Evolutionary conservation across 1,284 basidiomycete genomes (phyloP), one percentile per base, ranked within the genome.

Genomic region (Ganoderma resinaceum): DNA sequence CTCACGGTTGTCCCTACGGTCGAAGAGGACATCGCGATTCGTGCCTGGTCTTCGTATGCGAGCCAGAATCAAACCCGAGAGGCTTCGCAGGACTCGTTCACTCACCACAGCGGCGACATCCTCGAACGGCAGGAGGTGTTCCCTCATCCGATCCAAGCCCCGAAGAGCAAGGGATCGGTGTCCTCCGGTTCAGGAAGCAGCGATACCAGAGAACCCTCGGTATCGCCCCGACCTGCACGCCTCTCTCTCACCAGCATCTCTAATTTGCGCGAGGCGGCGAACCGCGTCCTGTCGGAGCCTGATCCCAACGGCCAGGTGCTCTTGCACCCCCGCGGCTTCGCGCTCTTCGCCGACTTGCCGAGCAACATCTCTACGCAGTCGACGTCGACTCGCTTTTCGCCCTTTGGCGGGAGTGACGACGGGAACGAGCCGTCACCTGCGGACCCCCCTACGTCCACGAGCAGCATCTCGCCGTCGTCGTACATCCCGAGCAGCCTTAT

Each of bases 401-500:
- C 89, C 3, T 89, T 91, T 71, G 78, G 77, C 59, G 86, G 87
- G 66, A 72, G 76, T 40, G 81, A 82, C 55, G 73, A 72, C n/a
- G 73, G 76, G n/a, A 58, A 61, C 8, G 68, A 71, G 18, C 62
- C 69, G 14, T 59, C 65, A 23, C 72, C 69, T 35, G 68, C 72
- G 42, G 72, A 70, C 35, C 71, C 64, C 16, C 66, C 69, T 26
- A 63, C 61, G 31, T 73, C 72, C n/a, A 70, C 73, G 20, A 74
- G 65, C 40, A 71, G 73, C 53, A 66, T 76, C 57, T 79, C 78
- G 35, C 77, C 78, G 35, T 67, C 86, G 63, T 84, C 84, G n/a
- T 80, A 87, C 65, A 87, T 92, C 67, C 87, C 89, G 38, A 84
- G 83, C 61, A 84, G 85, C 72, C 80, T 91, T 53, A 87, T 90